Evolutionary conservation across 2,329 filamentous ascomycete species (phyloP).

Genomic region (Colletotrichum tabaci): DNA sequence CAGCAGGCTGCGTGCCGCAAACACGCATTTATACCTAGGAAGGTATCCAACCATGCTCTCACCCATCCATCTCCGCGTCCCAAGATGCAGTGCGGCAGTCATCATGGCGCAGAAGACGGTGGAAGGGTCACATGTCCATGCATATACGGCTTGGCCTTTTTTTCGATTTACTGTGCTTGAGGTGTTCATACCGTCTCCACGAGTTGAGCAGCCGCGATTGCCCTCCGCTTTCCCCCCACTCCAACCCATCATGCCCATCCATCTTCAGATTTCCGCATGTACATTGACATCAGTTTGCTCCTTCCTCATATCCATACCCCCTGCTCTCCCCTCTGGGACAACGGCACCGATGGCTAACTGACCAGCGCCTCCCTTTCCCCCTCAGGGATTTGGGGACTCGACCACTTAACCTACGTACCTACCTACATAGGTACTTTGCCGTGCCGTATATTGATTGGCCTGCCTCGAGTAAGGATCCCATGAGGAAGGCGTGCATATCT

Average conservation of each 20-base stretch:
- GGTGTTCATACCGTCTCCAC: background rate
- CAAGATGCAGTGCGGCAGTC: background rate
- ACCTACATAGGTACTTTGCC: background rate
- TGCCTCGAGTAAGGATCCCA: background rate
- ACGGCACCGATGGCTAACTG: background rate
- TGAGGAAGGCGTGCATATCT: background rate
- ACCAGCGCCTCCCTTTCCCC: background rate
- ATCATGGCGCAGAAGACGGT: background rate
- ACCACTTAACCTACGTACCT: background rate
- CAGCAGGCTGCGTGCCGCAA: background rate
- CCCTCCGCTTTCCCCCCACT: background rate
- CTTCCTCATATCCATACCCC: background rate
- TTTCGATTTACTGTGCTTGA: constrained; percentile 1
- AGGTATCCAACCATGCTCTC: background rate
- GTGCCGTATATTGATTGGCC: background rate
- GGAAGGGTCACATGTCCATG: no score
- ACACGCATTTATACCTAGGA: background rate
- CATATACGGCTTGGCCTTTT: background rate
- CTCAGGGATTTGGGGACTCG: background rate
- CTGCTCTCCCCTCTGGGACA: no score
- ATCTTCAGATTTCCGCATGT: background rate
- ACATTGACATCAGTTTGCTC: no score
- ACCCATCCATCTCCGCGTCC: background rate
- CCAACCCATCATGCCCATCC: background rate
- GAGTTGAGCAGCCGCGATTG: background rate